Conservation (phyloP, 2,329 filamentous ascomycete genomes). For the Penicillium sp. region DNA sequence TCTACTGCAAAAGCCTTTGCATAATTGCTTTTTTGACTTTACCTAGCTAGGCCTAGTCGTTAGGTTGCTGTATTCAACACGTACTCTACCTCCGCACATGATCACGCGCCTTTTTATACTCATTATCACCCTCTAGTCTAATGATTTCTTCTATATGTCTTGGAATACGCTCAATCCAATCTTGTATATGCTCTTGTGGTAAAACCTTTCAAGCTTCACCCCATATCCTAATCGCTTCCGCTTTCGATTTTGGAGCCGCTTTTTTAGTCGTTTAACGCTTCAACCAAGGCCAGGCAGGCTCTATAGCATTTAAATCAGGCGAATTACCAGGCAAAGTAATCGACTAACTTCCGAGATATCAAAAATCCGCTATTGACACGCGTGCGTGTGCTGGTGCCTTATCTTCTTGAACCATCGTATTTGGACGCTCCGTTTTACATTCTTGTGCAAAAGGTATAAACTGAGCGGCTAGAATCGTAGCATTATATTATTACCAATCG, state of each 20-base stretch:
- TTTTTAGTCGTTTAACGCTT: conserved; percentile 2
- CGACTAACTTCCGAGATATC: not conserved
- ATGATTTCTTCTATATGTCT: not conserved
- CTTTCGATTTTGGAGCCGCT: not conserved
- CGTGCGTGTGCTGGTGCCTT: too few relatives aligned
- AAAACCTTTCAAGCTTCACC: not conserved
- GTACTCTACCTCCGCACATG: too few relatives aligned
- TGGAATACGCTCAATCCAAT: conserved; percentile 3
- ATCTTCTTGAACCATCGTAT: too few relatives aligned
- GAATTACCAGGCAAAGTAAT: not conserved
- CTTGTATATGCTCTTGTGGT: not conserved
- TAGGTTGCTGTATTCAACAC: too few relatives aligned
- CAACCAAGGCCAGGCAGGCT: not conserved
- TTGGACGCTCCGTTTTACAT: too few relatives aligned
- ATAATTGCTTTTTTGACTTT: too few relatives aligned
- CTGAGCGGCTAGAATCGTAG: too few relatives aligned
- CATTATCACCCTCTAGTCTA: not conserved
- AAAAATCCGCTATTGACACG: too few relatives aligned
- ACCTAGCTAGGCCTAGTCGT: too few relatives aligned
- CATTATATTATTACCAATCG: too few relatives aligned
- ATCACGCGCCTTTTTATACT: not conserved
- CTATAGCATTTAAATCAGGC: conserved; percentile 4
- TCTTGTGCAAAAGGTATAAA: too few relatives aligned
- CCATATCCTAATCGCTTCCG: not conserved
- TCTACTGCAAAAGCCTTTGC: too few relatives aligned